A percentile compares a stretch with the other conserved stretches of the same genome.
These are phyloP conservation scores for Sporothrix schenckii DNA, from an alignment of 2,329 filamentous ascomycete species.

Conservation along the genomic window DNA sequence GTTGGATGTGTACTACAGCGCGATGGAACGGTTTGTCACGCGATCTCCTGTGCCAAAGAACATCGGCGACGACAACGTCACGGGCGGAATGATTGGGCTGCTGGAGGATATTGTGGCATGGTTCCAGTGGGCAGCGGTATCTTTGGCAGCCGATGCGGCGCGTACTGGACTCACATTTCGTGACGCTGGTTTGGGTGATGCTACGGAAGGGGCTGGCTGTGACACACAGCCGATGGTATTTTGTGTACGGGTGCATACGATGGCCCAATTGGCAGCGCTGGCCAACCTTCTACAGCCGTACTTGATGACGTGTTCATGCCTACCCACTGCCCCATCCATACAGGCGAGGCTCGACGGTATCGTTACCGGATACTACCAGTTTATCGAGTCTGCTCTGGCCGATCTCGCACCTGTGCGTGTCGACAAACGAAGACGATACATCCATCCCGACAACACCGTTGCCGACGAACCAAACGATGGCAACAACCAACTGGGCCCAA, in stretches of 20 bases:
- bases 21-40: conserved; percentile 46
- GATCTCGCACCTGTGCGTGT: conserved; percentile 1
- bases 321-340: conserved; percentile 9
- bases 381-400: conserved; percentile 25
- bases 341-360: conserved; percentile 26
- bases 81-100: conserved; percentile 41
- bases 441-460: not conserved
- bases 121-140: conserved; percentile 31
- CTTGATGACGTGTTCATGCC: conserved; percentile 33
- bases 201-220: not conserved
- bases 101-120: conserved; percentile 41
- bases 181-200: not conserved
- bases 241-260: conserved; percentile 38
- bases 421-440: conserved; percentile 8
- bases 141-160: conserved; percentile 18
- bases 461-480: not conserved
- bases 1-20: conserved; percentile 55
- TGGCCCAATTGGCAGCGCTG: conserved; percentile 37
- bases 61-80: conserved; percentile 43
- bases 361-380: conserved; percentile 7
- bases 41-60: conserved; percentile 45
- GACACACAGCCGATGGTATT: conserved; percentile 25
- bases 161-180: not conserved
- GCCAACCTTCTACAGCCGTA: conserved; percentile 35
- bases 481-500: not conserved